Conservation (phyloP, 1,284 basidiomycete genomes). For the Apiotrichum veenhuisii region DNA sequence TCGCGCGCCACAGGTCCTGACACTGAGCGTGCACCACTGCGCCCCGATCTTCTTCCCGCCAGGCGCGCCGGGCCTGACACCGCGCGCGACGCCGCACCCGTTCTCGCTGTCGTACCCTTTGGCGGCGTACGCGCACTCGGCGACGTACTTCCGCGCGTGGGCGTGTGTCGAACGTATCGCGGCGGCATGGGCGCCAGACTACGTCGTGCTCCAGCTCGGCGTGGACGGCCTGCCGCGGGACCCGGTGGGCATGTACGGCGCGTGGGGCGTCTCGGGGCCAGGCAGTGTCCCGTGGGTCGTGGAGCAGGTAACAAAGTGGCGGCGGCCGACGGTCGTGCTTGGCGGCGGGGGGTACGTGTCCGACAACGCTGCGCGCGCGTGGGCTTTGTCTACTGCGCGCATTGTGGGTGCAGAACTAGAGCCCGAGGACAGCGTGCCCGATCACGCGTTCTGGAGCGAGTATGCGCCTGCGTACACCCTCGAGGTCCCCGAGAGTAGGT, state of each 20-base stretch:
- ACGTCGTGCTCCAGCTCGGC: conserved; percentile 78
- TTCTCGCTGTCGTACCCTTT: conserved; percentile 75
- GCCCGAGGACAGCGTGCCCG: conserved; percentile 63
- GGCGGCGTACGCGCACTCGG: conserved; percentile 59
- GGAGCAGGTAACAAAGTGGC: conserved; percentile 59
- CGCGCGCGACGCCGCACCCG: conserved; percentile 57
- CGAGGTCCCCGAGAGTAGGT: conserved; percentile 58
- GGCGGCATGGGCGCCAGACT: conserved; percentile 68
- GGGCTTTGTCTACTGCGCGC: conserved; percentile 73
- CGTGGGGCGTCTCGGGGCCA: conserved; percentile 64
- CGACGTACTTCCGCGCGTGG: conserved; percentile 65
- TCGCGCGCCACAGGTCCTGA: conserved; percentile 57
- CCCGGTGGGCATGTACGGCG: conserved; percentile 63
- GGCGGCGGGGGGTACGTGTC: conserved; percentile 72
- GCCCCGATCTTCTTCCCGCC: conserved; percentile 78
- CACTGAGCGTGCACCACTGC: conserved; percentile 77
- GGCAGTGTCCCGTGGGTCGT: conserved; percentile 72
- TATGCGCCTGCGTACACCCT: conserved; percentile 76
- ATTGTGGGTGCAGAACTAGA: conserved; percentile 59
- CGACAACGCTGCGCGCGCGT: conserved; percentile 76
- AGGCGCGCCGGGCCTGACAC: conserved; percentile 42
- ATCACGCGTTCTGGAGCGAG: conserved; percentile 63
- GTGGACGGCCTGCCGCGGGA: conserved; percentile 81
- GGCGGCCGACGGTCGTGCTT: conserved; percentile 54
- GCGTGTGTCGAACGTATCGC: conserved; percentile 59